Percentiles rank a stretch among this genome's conserved stretches.
These are phyloP conservation scores for Annona cherimola DNA, from an alignment of 164 flowering plant genomes.

Conservation along the genomic window DNA sequence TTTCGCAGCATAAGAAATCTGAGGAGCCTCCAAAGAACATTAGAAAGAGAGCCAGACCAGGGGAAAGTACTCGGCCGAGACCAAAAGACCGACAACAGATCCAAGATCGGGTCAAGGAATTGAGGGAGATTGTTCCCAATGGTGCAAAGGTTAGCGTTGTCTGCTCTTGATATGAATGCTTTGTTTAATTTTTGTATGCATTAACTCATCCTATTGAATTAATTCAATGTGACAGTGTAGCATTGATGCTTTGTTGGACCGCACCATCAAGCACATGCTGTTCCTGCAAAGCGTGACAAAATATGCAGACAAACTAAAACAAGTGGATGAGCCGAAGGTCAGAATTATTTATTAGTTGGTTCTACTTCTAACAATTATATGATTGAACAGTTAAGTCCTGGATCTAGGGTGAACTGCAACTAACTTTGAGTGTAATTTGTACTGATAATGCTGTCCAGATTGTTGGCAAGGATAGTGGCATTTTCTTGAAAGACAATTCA, in stretches of 20 bases:
- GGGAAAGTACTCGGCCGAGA: conserved; percentile 74
- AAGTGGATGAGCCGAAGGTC: conserved; percentile 60
- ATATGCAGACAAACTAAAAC: conserved; percentile 61
- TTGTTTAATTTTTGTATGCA: neutral
- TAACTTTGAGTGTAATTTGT: neutral
- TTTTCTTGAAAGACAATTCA: conserved; percentile 31
- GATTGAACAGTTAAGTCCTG: neutral
- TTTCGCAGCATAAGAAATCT: conserved; percentile 26
- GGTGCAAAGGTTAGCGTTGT: conserved; percentile 57
- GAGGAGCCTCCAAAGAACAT: conserved; percentile 43
- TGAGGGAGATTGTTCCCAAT: conserved; percentile 73
- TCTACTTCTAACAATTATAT: neutral
- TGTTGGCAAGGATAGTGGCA: conserved; percentile 34
- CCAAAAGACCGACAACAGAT: conserved; percentile 89
- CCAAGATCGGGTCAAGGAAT: conserved; percentile 72
- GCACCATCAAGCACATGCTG: conserved; percentile 71
- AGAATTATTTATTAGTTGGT: neutral
- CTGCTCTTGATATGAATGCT: conserved; percentile 1
- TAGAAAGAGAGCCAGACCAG: conserved; percentile 77
- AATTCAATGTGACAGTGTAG: conserved; percentile 53
- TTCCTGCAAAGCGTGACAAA: conserved; percentile 73
- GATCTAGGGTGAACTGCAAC: neutral
- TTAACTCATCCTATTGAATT: conserved; percentile 4
- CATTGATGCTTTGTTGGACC: conserved; percentile 76
- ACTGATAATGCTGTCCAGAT: conserved; percentile 28